phyloP scores from a whole-genome alignment of 2,329 filamentous ascomycete genomes.

The Ascochyta fabae region DNA sequence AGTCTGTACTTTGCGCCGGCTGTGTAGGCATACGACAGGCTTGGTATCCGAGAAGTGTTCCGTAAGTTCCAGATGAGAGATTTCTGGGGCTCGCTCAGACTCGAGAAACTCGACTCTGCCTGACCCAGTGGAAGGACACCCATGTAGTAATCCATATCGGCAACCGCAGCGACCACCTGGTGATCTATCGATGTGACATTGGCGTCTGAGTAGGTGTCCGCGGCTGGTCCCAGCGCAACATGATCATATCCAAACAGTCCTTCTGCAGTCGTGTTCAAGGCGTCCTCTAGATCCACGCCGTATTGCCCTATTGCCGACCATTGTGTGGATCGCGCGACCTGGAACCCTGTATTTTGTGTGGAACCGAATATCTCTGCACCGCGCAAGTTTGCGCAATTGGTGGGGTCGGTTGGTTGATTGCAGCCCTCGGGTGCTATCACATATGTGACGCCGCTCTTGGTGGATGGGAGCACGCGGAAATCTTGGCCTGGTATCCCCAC shows the following conservation, averaged over 20 bases:
- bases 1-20: conserved; percentile 45
- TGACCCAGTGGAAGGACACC: conserved; percentile 40
- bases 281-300: conserved; percentile 37
- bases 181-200: conserved; percentile 25
- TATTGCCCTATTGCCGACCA: conserved; percentile 46
- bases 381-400: conserved; percentile 38
- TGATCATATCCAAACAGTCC: conserved; percentile 45
- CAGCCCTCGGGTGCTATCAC: conserved; percentile 47
- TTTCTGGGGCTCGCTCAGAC: conserved; percentile 32
- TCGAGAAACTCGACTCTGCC: conserved; percentile 40
- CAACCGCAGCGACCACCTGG: conserved; percentile 41
- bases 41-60: conserved; percentile 40
- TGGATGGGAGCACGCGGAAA: conserved; percentile 46
- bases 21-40: conserved; percentile 45
- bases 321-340: conserved; percentile 34
- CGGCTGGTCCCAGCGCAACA: conserved; percentile 34
- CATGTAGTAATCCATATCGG: conserved; percentile 39
- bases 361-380: conserved; percentile 41
- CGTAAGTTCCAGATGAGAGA: conserved; percentile 40
- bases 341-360: conserved; percentile 41
- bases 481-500: conserved; percentile 51
- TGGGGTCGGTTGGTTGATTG: conserved; percentile 32
- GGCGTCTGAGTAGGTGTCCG: conserved; percentile 20
- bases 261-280: conserved; percentile 33
- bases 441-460: conserved; percentile 40